These are phyloP conservation scores for Gonapodya sp. DNA, from an alignment of 192 early-diverging fungal species.

Conservation along the genomic window DNA sequence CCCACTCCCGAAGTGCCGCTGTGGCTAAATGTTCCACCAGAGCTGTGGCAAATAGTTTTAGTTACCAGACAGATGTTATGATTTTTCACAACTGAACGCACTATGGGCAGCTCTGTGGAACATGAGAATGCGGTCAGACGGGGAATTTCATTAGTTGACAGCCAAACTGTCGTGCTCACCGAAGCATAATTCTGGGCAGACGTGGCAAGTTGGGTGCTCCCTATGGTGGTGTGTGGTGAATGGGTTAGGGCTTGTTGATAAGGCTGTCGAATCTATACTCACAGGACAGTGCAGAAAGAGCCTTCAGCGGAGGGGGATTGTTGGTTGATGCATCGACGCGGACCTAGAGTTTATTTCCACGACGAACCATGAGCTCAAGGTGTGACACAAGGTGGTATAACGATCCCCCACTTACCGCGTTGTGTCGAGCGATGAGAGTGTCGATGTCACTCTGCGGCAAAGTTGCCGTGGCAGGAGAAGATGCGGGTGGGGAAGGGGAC, in stretches of 20 bases:
- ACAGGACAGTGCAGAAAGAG: neutral
- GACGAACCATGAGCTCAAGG: no score
- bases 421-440: neutral
- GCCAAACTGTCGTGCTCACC: neutral
- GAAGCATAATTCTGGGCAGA: neutral
- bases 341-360: neutral
- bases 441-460: no score
- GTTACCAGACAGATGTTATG: no score
- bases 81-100: no score
- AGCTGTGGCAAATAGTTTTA: no score
- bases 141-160: no score
- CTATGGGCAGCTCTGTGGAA: slow-evolving; percentile 1
- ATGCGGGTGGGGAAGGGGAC: no score
- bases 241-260: neutral
- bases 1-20: neutral
- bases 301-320: neutral
- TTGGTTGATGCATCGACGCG: neutral
- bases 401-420: neutral
- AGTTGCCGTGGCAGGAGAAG: no score
- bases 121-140: neutral
- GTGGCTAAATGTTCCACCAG: neutral
- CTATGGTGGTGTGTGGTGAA: neutral
- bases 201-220: neutral
- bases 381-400: neutral
- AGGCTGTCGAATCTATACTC: neutral